A percentile compares a stretch with the other conserved stretches of the same genome.
Evolutionary conservation across 331 rosid genomes (phyloP).

Genomic region (Stylosanthes scabra): DNA sequence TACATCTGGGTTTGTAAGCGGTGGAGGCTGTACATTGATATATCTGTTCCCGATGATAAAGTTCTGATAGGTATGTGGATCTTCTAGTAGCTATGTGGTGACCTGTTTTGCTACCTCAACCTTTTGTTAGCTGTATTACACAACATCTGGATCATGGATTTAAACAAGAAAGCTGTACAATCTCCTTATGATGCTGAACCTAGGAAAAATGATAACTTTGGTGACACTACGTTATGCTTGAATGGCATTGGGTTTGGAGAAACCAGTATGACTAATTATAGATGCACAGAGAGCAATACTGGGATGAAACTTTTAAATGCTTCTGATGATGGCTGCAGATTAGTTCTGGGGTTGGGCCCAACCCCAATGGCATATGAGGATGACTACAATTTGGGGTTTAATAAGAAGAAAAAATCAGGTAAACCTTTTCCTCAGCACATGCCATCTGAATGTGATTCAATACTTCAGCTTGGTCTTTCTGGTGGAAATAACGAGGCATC

Average conservation of each 20-base stretch:
- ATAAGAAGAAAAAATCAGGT: slow-evolving; percentile 55
- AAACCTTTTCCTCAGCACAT: slow-evolving; percentile 49
- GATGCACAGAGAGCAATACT: slow-evolving; percentile 46
- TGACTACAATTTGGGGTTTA: slow-evolving; percentile 54
- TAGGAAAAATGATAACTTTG: slow-evolving; percentile 60
- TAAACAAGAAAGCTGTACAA: slow-evolving; percentile 61
- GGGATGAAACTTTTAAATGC: slow-evolving; percentile 56
- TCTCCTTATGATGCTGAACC: slow-evolving; percentile 64
- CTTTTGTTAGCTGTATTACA: slow-evolving; percentile 47
- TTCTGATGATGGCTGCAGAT: slow-evolving; percentile 82
- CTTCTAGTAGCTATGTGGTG: slow-evolving; percentile 43
- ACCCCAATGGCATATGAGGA: slow-evolving; percentile 74
- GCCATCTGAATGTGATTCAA: slow-evolving; percentile 70
- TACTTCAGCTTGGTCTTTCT: slow-evolving; percentile 91
- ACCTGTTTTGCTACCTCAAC: slow-evolving; percentile 49
- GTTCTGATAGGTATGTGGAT: slow-evolving; percentile 43
- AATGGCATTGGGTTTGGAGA: slow-evolving; percentile 70
- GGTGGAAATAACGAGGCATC: slow-evolving; percentile 77
- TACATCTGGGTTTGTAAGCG: slow-evolving; percentile 92
- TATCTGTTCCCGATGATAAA: slow-evolving; percentile 40
- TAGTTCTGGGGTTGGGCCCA: slow-evolving; percentile 97
- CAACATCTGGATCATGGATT: slow-evolving; percentile 72
- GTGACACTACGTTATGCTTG: slow-evolving; percentile 77
- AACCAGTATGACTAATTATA: slow-evolving; percentile 51
- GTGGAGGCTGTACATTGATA: slow-evolving; percentile 57